Base-by-base conservation (phyloP, 768 basidiomycete species). In the Podaxis sp. region DNA sequence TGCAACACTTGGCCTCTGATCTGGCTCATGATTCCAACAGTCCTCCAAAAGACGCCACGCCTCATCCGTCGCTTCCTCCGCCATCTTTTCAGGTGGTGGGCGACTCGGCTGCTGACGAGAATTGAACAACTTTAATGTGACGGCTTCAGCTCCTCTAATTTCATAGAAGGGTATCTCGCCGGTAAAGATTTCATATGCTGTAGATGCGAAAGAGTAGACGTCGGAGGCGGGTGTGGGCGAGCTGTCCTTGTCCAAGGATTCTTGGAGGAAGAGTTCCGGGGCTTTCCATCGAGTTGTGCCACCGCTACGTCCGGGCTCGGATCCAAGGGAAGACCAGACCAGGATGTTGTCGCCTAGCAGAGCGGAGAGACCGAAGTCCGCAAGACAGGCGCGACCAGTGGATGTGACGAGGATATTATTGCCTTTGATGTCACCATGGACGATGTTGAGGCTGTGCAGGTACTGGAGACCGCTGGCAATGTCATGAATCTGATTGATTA, bases 161-260 rank as follows among this genome's bases (percentile, higher is more conserved):
- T 71, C 66, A 46, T 60, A 60, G 58, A 71, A 73, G 3, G 72
- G 72, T 11, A 70, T 54, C 8, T 63, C 62, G 15, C 66, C 69
- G 1, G 66, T 66, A 51, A 66, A 41, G 41, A 65, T 56, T 52
- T 66, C 66, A 24, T 66, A 66, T 41, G 50, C 64, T 3, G 62
- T 59, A 52, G 64, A 64, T 36, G 56, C 63, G 22, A 64, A 56
- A 10, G 66, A 64, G 49, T 66, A 66, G n/a, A 64, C 48, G 41
- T 66, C 66, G 10, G 55, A 61, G 5, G 56, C 26, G 10, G 26
- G 17, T 2, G 60, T 61, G 10, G 63, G 63, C 20, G 46, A 38
- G 7, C 41, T 56, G 11, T 44, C 52, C 10, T 44, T 51, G 24
- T 58, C 57, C n/a, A 48, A 12, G 11, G 61, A 49, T 24, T 66